phyloP scores from a whole-genome alignment of 2,329 filamentous ascomycete species.

The Aureobasidium sp. region DNA sequence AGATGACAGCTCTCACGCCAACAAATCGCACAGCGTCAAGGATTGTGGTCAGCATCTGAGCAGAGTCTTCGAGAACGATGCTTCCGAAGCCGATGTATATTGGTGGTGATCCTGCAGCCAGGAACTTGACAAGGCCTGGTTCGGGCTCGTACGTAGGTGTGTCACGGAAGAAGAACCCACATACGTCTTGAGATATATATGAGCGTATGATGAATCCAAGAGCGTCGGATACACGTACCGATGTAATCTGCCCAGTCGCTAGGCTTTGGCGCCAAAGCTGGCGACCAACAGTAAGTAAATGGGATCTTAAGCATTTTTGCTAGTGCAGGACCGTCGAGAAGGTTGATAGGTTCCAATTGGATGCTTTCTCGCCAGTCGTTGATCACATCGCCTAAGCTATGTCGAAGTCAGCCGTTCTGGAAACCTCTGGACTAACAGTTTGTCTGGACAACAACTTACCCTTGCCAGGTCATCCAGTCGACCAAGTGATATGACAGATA shows the following conservation, averaged over 20 bases:
- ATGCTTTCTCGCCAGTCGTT: conserved; percentile 67
- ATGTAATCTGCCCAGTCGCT: conserved; percentile 67
- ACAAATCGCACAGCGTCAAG: conserved; percentile 57
- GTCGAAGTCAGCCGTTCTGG: conserved; percentile 25
- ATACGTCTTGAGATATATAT: conserved; percentile 19
- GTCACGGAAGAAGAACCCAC: conserved; percentile 68
- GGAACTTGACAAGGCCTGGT: conserved; percentile 56
- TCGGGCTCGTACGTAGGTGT: conserved; percentile 59
- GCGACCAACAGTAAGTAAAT: conserved; percentile 89
- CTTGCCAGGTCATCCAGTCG: conserved; percentile 91
- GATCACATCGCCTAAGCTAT: conserved; percentile 59
- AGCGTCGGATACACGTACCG: conserved; percentile 37
- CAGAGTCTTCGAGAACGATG: conserved; percentile 70
- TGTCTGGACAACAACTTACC: conserved; percentile 37
- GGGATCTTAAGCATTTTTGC: conserved; percentile 68
- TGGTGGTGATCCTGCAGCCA: conserved; percentile 60
- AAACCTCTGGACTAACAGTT: not conserved
- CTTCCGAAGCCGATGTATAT: conserved; percentile 80
- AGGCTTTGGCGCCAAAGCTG: conserved; percentile 68
- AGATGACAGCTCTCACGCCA: conserved; percentile 46
- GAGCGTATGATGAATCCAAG: not conserved
- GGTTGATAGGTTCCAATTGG: conserved; percentile 65
- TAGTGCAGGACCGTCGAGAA: conserved; percentile 76
- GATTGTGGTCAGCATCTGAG: conserved; percentile 60
- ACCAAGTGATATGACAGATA: conserved; percentile 77